A percentile compares a stretch with the other conserved stretches of the same genome.
Conservation (phyloP, 116 monocot species). For the Dioscorea cayenensis region DNA sequence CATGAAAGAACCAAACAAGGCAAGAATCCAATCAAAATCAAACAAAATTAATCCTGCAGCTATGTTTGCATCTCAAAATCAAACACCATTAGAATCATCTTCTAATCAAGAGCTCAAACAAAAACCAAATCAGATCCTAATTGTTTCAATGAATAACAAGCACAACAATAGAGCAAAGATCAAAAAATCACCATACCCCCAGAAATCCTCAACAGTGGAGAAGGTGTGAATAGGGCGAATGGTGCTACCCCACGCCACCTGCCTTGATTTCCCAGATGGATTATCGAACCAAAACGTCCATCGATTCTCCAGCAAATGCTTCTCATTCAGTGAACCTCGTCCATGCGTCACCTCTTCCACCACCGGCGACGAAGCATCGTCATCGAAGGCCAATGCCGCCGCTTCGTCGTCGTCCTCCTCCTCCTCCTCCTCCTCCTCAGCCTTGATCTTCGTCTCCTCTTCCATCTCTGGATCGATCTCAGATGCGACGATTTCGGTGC, state of each 20-base stretch:
- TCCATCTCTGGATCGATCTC: not conserved
- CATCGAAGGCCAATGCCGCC: conserved; percentile 5
- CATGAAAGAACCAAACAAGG: too few relatives aligned
- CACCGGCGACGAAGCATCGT: not conserved
- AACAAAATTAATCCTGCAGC: too few relatives aligned
- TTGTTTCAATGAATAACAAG: too few relatives aligned
- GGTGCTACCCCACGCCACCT: conserved; percentile 58
- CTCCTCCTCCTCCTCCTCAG: too few relatives aligned
- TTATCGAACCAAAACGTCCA: conserved; percentile 81
- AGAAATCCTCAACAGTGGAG: conserved; percentile 62
- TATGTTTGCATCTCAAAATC: too few relatives aligned
- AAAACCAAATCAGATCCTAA: not conserved
- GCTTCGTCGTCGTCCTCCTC: conserved; percentile 19
- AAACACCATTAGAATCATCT: too few relatives aligned
- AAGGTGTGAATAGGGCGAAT: conserved; percentile 59
- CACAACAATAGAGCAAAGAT: not conserved
- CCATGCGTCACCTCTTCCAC: not conserved
- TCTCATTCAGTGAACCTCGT: conserved; percentile 2
- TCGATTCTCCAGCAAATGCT: conserved; percentile 45
- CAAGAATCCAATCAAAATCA: too few relatives aligned
- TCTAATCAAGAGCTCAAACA: not conserved
- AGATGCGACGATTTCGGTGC: too few relatives aligned
- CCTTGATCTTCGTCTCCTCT: conserved; percentile 9
- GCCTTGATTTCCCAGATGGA: conserved; percentile 36
- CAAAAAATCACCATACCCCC: conserved; percentile 32